phyloP scores from a whole-genome alignment of 1,139 yeast species.

The Taphrina deformans region DNA sequence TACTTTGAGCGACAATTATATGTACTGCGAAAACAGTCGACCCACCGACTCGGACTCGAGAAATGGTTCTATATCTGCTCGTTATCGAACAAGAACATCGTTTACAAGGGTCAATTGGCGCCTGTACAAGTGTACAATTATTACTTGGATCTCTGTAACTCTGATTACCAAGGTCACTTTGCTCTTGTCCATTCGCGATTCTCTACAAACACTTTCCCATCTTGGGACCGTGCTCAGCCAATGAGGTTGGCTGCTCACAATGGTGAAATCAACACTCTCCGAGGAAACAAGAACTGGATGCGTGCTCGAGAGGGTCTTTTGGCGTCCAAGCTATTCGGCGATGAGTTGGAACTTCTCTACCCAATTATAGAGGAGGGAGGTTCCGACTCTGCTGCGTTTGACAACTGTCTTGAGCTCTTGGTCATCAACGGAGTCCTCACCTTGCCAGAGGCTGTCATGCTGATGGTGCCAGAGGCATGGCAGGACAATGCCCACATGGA shows the following conservation, averaged over 20 bases:
- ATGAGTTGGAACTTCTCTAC: conserved; percentile 82
- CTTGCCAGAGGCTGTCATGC: conserved; percentile 95
- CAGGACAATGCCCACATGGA: conserved; percentile 82
- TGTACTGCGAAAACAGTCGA: conserved; percentile 82
- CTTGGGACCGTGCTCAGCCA: conserved; percentile 99
- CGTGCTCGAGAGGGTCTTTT: conserved; percentile 97
- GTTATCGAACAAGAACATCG: conserved; percentile 81
- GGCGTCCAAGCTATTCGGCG: conserved; percentile 84
- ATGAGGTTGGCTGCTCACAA: conserved; percentile 96
- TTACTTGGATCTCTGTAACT: conserved; percentile 88
- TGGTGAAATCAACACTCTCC: conserved; percentile 94
- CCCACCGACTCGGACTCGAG: conserved; percentile 88
- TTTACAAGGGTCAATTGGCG: conserved; percentile 95
- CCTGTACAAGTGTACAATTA: conserved; percentile 94
- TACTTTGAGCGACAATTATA: conserved; percentile 80
- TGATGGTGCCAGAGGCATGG: conserved; percentile 98
- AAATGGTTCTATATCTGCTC: conserved; percentile 98
- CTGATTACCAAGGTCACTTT: conserved; percentile 91
- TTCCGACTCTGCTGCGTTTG: conserved; percentile 98
- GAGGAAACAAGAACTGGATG: conserved; percentile 99
- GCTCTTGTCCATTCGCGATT: conserved; percentile 96
- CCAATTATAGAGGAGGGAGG: conserved; percentile 99
- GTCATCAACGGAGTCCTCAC: conserved; percentile 89
- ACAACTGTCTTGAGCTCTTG: conserved; percentile 87
- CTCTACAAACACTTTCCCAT: conserved; percentile 97